Evolutionary conservation across 177 flowering plant species (phyloP).

Genomic region (Telopea speciosissima): DNA sequence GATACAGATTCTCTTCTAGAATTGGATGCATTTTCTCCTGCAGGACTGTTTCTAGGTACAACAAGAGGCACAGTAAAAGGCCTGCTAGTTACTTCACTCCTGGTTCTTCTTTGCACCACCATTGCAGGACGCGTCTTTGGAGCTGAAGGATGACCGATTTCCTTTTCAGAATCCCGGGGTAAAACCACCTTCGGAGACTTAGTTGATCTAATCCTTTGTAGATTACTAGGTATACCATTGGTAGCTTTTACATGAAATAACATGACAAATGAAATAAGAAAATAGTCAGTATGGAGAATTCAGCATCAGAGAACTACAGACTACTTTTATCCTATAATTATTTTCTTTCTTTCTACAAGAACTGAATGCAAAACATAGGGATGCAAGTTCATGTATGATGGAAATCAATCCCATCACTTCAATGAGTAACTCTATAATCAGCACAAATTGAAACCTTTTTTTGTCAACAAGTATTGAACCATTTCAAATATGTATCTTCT

Average conservation of each 20-base stretch:
- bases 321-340: too few relatives aligned
- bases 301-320: not conserved
- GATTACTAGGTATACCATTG: slow-evolving; percentile 37
- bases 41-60: slow-evolving; percentile 53
- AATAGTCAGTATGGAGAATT: slow-evolving; percentile 1
- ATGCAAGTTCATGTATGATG: not conserved
- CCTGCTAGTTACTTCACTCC: slow-evolving; percentile 26
- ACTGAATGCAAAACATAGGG: not conserved
- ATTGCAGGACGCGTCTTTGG: slow-evolving; percentile 35
- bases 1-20: slow-evolving; percentile 43
- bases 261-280: not conserved
- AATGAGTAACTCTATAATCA: too few relatives aligned
- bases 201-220: slow-evolving; percentile 31
- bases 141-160: slow-evolving; percentile 23
- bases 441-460: not conserved
- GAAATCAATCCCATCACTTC: not conserved
- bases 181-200: slow-evolving; percentile 26
- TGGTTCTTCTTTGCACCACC: slow-evolving; percentile 27
- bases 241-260: slow-evolving; percentile 39
- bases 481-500: not conserved
- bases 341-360: not conserved
- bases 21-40: slow-evolving; percentile 28
- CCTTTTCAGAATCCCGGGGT: slow-evolving; percentile 32
- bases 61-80: slow-evolving; percentile 45
- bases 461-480: too few relatives aligned